A percentile compares a stretch with the other conserved stretches of the same genome.
Evolutionary conservation across 2,329 filamentous ascomycete genomes (phyloP).

Genomic region (Sporothrix curviconia): DNA sequence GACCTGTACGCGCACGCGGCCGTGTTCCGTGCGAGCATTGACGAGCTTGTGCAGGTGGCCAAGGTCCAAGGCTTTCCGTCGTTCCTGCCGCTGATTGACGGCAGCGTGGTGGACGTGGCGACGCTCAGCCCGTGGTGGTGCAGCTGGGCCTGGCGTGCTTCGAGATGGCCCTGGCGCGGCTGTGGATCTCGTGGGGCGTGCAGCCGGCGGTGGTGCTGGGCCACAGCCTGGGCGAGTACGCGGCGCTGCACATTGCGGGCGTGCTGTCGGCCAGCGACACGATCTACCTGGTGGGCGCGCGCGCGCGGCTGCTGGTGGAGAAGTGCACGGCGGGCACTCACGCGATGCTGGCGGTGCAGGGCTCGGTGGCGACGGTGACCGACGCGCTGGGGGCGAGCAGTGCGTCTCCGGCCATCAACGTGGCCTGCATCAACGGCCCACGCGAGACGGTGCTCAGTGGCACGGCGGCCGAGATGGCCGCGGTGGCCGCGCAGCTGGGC

Average conservation of each 20-base stretch:
- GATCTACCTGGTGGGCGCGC: constrained; percentile 62
- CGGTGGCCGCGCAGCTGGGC: constrained; percentile 35
- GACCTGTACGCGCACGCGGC: constrained; percentile 42
- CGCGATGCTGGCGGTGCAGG: constrained; percentile 46
- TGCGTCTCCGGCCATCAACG: constrained; percentile 33
- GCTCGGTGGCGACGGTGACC: constrained; percentile 44
- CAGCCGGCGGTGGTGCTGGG: constrained; percentile 49
- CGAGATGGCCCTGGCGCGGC: constrained; percentile 50
- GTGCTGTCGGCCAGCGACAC: constrained; percentile 65
- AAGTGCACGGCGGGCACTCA: constrained; percentile 62
- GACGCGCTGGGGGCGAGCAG: constrained; percentile 40
- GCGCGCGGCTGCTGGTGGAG: constrained; percentile 58
- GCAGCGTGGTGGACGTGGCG: constrained; percentile 36
- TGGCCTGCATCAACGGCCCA: constrained; percentile 70
- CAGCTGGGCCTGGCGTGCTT: constrained; percentile 50
- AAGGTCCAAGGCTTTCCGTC: constrained; percentile 48
- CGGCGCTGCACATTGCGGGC: constrained; percentile 63
- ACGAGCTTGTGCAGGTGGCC: constrained; percentile 50
- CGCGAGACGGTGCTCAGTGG: constrained; percentile 66
- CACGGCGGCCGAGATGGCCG: constrained; percentile 33
- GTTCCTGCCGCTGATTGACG: constrained; percentile 47
- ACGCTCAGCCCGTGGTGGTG: constrained; percentile 42
- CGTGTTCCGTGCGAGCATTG: constrained; percentile 45
- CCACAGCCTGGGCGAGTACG: constrained; percentile 67
- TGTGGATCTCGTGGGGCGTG: constrained; percentile 53